phyloP scores from a whole-genome alignment of 208 protist genomes.

The Crithidia brevicula region DNA sequence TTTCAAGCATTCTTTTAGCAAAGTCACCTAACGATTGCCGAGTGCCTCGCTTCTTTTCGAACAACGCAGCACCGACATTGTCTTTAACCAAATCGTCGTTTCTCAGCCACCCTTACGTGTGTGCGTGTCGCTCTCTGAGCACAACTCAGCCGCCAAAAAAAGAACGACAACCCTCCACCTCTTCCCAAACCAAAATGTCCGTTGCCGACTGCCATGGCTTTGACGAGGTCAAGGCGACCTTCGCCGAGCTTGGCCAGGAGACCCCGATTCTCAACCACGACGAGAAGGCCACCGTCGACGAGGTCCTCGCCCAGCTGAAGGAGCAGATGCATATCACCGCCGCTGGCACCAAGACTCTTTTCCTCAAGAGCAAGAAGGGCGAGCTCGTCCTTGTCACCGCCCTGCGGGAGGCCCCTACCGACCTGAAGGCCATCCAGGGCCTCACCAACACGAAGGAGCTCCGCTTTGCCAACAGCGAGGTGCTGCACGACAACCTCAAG shows the following conservation, averaged over 20 bases:
- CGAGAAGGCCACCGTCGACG: constrained; percentile 76
- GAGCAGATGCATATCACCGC: constrained; percentile 3
- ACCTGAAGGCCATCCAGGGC: constrained; percentile 82
- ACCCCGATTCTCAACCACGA: constrained; percentile 70
- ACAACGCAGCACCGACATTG: background rate
- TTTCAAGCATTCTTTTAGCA: background rate
- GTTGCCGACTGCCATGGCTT: constrained; percentile 62
- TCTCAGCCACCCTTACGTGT: background rate
- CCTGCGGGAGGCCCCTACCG: constrained; percentile 68
- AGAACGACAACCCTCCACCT: background rate
- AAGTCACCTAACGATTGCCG: background rate
- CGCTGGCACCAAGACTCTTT: constrained; percentile 85
- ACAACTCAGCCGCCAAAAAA: background rate
- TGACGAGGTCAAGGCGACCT: constrained; percentile 54
- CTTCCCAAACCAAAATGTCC: constrained; percentile 38
- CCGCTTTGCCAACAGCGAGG: constrained; percentile 77
- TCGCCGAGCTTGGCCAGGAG: constrained; percentile 47
- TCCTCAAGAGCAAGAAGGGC: constrained; percentile 92
- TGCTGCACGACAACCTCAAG: constrained; percentile 63
- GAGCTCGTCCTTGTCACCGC: constrained; percentile 84
- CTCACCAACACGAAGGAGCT: constrained; percentile 73
- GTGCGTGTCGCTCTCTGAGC: background rate
- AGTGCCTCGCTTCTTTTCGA: background rate
- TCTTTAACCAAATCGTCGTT: background rate
- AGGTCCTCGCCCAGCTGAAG: constrained; percentile 28